Conservation (phyloP, 306 rosid species). For the Acacia confusa region DNA sequence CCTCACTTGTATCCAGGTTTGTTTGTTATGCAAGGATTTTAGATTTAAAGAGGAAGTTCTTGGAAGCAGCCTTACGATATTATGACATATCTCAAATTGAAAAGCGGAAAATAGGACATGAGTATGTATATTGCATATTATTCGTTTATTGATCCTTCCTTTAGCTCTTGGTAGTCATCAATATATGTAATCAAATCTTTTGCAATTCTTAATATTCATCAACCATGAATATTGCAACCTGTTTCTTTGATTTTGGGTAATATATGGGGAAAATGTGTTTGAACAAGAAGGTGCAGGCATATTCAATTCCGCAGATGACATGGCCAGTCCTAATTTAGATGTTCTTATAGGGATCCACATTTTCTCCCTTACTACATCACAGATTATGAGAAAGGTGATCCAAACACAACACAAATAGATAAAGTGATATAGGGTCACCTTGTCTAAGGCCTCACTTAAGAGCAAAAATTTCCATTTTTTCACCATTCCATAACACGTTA, state of each 20-base stretch:
- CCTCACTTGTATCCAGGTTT: conserved; percentile 54
- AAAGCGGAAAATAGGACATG: conserved; percentile 92
- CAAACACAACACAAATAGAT: too few species aligned
- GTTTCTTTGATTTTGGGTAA: background rate
- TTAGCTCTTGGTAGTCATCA: background rate
- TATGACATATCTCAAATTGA: conserved; percentile 96
- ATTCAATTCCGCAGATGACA: too few species aligned
- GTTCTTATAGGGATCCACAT: too few species aligned
- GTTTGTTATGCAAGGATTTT: conserved; percentile 95
- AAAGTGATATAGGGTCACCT: too few species aligned
- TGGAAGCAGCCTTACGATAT: conserved; percentile 95
- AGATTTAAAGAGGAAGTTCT: conserved; percentile 94
- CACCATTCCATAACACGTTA: too few species aligned
- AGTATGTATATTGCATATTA: conserved; percentile 55
- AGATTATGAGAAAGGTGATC: too few species aligned
- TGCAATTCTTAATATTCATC: background rate
- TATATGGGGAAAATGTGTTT: background rate
- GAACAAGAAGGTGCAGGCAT: background rate
- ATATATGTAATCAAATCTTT: background rate
- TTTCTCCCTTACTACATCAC: too few species aligned
- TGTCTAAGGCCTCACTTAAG: too few species aligned
- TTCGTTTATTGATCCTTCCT: background rate
- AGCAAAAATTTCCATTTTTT: too few species aligned
- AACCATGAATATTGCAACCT: background rate
- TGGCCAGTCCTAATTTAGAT: too few species aligned